Evolutionary conservation across 768 basidiomycete species (phyloP).

Genomic region (Glaciozyma antarctica): DNA sequence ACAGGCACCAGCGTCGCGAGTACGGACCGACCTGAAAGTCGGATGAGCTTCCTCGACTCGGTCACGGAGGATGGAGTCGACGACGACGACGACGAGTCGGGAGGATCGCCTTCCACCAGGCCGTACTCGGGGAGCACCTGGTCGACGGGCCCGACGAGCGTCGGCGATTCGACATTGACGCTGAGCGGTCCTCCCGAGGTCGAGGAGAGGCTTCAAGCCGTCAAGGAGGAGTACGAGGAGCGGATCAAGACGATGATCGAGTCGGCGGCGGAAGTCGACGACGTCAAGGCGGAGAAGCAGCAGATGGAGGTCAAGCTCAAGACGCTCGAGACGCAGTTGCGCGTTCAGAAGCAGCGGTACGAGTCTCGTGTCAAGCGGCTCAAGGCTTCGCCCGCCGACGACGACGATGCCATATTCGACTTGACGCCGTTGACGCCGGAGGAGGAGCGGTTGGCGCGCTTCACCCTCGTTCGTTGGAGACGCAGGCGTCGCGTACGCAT

Average conservation of each 20-base stretch:
- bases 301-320: constrained; percentile 28
- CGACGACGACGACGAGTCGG: constrained; percentile 21
- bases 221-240: constrained; percentile 37
- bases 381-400: constrained; percentile 1
- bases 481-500: constrained; percentile 76
- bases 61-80: constrained; percentile 31
- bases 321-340: constrained; percentile 11
- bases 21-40: constrained; percentile 70
- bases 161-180: constrained; percentile 49
- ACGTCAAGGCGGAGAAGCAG: constrained; percentile 37
- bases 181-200: constrained; percentile 52
- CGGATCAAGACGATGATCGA: constrained; percentile 25
- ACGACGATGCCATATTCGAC: constrained; percentile 21
- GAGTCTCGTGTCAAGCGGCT: constrained; percentile 9
- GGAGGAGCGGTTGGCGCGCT: constrained; percentile 17
- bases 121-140: constrained; percentile 63
- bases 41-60: constrained; percentile 36
- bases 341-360: constrained; percentile 17
- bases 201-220: constrained; percentile 39
- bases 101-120: constrained; percentile 37
- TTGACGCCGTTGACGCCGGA: constrained; percentile 13
- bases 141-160: constrained; percentile 75
- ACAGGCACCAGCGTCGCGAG: constrained; percentile 50
- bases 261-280: constrained; percentile 41
- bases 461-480: constrained; percentile 73